Evolutionary conservation across 2,329 filamentous ascomycete genomes (phyloP).

Genomic region (Fusarium chaquense): DNA sequence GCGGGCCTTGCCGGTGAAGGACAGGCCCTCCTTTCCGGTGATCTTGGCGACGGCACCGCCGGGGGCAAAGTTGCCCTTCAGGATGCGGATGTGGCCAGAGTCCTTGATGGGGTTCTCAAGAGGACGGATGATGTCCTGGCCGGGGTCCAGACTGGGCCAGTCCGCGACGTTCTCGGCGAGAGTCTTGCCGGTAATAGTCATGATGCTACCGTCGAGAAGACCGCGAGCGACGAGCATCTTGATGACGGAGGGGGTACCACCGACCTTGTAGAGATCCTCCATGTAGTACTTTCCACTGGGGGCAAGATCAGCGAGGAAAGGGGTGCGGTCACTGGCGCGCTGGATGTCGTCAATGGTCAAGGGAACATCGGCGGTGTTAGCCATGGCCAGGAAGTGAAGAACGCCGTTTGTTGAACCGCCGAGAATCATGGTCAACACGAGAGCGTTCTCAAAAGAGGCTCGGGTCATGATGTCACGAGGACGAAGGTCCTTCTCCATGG

Average conservation of each 20-base stretch:
- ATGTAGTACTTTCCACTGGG: slow-evolving; percentile 88
- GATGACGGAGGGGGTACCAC: slow-evolving; percentile 86
- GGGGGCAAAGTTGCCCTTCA: slow-evolving; percentile 88
- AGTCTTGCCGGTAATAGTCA: slow-evolving; percentile 86
- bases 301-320: slow-evolving; percentile 86
- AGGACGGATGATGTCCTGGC: slow-evolving; percentile 88
- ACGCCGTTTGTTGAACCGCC: slow-evolving; percentile 91
- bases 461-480: slow-evolving; percentile 85
- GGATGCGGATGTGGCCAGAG: slow-evolving; percentile 88
- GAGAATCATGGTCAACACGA: slow-evolving; percentile 92
- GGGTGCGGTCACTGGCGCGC: slow-evolving; percentile 82
- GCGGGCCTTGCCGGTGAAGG: slow-evolving; percentile 82
- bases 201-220: slow-evolving; percentile 80
- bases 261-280: slow-evolving; percentile 87
- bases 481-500: slow-evolving; percentile 85
- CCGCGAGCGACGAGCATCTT: slow-evolving; percentile 84
- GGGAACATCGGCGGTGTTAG: slow-evolving; percentile 81
- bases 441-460: slow-evolving; percentile 85
- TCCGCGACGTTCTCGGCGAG: slow-evolving; percentile 83
- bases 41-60: slow-evolving; percentile 95
- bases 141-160: slow-evolving; percentile 81
- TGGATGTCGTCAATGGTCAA: slow-evolving; percentile 87
- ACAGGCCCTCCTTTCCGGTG: slow-evolving; percentile 91
- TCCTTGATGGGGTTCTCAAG: slow-evolving; percentile 79
- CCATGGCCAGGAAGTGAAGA: slow-evolving; percentile 91